Percentiles rank a stretch among this genome's conserved stretches.
Conservation (phyloP, 441 rosid genomes). For the Arabidopsis lyrata region DNA sequence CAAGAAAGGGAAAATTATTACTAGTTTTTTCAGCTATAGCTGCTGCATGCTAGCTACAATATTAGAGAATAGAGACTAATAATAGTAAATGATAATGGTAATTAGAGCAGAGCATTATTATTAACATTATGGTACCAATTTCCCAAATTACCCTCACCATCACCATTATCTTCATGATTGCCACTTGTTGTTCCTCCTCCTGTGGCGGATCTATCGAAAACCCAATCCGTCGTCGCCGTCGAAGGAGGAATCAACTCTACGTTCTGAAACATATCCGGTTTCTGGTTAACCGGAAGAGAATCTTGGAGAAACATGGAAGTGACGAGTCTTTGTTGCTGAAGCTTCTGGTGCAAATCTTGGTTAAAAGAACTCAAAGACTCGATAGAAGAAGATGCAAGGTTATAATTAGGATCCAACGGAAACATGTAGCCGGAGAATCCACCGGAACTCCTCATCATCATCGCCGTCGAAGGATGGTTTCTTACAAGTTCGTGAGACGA, state of each 20-base stretch:
- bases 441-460: slow-evolving; percentile 45
- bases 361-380: slow-evolving; percentile 87
- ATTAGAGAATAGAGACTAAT: slow-evolving; percentile 13
- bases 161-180: slow-evolving; percentile 27
- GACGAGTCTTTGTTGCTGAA: slow-evolving; percentile 81
- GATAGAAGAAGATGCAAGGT: slow-evolving; percentile 60
- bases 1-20: slow-evolving; percentile 10
- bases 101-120: slow-evolving; percentile 24
- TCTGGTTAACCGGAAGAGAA: slow-evolving; percentile 40
- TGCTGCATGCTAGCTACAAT: slow-evolving; percentile 32
- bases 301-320: slow-evolving; percentile 61
- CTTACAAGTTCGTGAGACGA: slow-evolving; percentile 45
- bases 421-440: slow-evolving; percentile 41
- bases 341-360: slow-evolving; percentile 91
- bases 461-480: slow-evolving; percentile 50
- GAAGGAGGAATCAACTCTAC: slow-evolving; percentile 52
- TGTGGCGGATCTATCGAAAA: slow-evolving; percentile 62
- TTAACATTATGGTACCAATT: slow-evolving; percentile 33
- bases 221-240: slow-evolving; percentile 61
- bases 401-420: slow-evolving; percentile 24
- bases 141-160: slow-evolving; percentile 26
- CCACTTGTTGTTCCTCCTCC: slow-evolving; percentile 33
- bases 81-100: slow-evolving; percentile 20
- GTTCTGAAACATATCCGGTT: slow-evolving; percentile 67
- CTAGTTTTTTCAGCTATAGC: slow-evolving; percentile 20